Conservation (phyloP, 2,329 filamentous ascomycete genomes). For the Penicillium sp. region DNA sequence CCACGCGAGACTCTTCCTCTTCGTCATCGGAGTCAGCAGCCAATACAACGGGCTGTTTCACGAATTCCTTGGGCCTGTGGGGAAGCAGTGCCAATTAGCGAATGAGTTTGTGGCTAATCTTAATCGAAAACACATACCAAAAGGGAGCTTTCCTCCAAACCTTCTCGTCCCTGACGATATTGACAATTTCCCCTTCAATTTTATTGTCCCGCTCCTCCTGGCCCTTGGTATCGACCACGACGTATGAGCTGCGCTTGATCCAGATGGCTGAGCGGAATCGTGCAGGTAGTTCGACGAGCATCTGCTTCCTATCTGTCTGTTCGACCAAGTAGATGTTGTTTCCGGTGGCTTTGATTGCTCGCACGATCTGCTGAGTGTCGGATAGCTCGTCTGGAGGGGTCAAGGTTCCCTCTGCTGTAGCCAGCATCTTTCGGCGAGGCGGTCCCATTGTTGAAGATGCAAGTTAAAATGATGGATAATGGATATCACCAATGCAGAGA, state of each 20-base stretch:
- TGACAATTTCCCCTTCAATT: constrained; percentile 83
- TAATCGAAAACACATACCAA: constrained; percentile 58
- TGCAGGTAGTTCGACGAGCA: constrained; percentile 77
- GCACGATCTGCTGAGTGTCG: constrained; percentile 64
- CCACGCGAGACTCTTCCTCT: constrained; percentile 74
- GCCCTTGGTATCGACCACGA: constrained; percentile 70
- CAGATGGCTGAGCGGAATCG: constrained; percentile 90
- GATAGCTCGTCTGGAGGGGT: constrained; percentile 55
- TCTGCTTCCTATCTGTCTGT: constrained; percentile 61
- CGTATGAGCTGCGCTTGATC: constrained; percentile 85
- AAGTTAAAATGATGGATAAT: background rate
- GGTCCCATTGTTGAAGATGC: constrained; percentile 56
- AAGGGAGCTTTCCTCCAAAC: constrained; percentile 84
- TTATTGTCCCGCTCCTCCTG: constrained; percentile 69
- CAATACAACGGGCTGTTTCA: constrained; percentile 59
- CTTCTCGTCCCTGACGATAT: constrained; percentile 88
- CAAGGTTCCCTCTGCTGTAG: constrained; percentile 71
- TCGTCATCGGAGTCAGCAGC: constrained; percentile 68
- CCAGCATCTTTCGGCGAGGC: constrained; percentile 72
- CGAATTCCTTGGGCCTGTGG: constrained; percentile 74
- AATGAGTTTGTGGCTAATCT: background rate
- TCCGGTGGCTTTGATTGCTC: constrained; percentile 76
- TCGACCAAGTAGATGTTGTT: constrained; percentile 85
- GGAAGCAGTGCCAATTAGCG: constrained; percentile 13
- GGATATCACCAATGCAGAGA: background rate